These are phyloP conservation scores for Calonectria hongkongensis DNA, from an alignment of 2,329 filamentous ascomycete species.

Conservation along the genomic window DNA sequence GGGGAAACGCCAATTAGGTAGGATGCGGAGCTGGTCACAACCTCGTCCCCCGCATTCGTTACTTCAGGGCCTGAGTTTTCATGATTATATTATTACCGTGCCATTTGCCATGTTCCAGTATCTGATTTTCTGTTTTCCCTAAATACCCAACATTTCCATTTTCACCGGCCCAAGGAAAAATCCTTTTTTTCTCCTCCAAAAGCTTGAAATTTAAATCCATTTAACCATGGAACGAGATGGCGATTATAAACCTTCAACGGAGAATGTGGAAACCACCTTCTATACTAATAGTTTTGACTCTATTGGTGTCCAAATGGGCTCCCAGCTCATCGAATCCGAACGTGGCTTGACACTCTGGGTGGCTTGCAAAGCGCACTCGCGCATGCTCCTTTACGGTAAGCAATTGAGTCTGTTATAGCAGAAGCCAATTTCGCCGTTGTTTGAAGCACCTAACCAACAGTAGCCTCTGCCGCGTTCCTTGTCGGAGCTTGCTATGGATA, in stretches of 20 bases:
- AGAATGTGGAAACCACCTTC: neutral
- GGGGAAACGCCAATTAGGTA: too few relatives aligned
- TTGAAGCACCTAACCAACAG: neutral
- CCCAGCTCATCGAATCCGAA: neutral
- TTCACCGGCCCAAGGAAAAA: too few relatives aligned
- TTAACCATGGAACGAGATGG: neutral
- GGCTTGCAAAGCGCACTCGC: neutral
- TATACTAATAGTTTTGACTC: neutral
- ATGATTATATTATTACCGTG: too few relatives aligned
- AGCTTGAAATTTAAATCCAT: too few relatives aligned
- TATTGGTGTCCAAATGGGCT: neutral
- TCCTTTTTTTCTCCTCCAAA: too few relatives aligned
- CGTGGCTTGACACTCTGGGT: neutral
- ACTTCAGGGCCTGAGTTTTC: too few relatives aligned
- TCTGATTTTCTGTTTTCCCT: too few relatives aligned
- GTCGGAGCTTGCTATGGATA: constrained; percentile 17
- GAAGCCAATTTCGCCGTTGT: neutral
- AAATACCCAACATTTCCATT: too few relatives aligned
- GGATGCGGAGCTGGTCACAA: too few relatives aligned
- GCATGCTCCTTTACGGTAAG: constrained; percentile 5
- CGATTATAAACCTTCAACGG: neutral
- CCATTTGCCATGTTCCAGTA: too few relatives aligned
- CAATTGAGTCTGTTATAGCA: too few relatives aligned
- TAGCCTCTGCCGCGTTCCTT: constrained; percentile 11
- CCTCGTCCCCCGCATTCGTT: too few relatives aligned